Evolutionary conservation across 495 filamentous ascomycete species (phyloP), one percentile per base, ranked within the genome.

Genomic region (Tuber brumale): DNA sequence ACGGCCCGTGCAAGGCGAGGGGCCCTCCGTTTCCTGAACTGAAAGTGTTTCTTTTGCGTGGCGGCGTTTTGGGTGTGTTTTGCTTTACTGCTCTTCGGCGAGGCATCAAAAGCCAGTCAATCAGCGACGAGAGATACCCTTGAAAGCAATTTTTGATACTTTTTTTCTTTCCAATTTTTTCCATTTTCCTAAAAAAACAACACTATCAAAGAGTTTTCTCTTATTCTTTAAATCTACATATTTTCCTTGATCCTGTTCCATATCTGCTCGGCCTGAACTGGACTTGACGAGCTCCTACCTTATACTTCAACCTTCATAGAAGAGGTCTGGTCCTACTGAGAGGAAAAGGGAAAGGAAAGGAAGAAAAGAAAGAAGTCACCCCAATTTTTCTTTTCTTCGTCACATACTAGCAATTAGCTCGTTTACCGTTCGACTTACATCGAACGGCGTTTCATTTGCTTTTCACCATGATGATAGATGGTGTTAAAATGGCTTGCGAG

Each of bases 401-500:
- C 73, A 76, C 73, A 79, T 80, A 79, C 79, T 80, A 77, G 45
- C 57, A 66, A 80, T 81, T 77, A 66, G 70, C 77, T 75, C 79
- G 61, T 73, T 78, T 75, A 75, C 79, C 75, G 75, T 79, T 81
- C 77, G 78, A 79, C 78, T 80, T 72, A 51, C 78, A 73, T 80
- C 78, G 78, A 80, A 77, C 75, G 74, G 74, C 75, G 73, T 74
- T 74, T 74, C 69, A 43, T 78, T 77, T 76, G 76, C 71, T 71
- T 44, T 75, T 78, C 79, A 83, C 66, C 61, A 83, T 83, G 82
- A 79, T 83, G 43, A 83, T 83, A 74, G 81, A 83, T 71, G 82
- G 82, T 69, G 75, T 77, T 69, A 83, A 83, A 81, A 83, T 83
- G 81, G 82, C 82, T 75, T 97, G 93, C 87, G 93, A 97, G 87